Evolutionary conservation across 345 rosid genomes (phyloP).

Genomic region (Dovyalis caffra): DNA sequence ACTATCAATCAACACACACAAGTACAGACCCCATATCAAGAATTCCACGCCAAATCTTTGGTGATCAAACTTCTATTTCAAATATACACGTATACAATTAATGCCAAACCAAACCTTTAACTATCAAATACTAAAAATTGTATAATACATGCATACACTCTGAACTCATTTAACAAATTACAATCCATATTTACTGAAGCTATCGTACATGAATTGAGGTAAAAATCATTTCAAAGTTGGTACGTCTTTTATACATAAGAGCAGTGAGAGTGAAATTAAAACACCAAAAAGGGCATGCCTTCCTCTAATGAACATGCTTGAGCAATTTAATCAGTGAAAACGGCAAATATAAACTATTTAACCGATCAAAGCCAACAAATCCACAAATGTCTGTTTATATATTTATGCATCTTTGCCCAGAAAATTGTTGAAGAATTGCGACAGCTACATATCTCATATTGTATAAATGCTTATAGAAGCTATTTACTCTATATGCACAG

Average conservation of each 20-base stretch:
- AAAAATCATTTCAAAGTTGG: neutral
- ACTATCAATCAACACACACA: neutral
- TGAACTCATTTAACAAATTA: neutral
- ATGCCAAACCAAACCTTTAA: neutral
- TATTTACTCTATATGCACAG: neutral
- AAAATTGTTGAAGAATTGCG: neutral
- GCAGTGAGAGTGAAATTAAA: neutral
- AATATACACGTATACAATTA: neutral
- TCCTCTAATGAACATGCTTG: neutral
- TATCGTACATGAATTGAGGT: neutral
- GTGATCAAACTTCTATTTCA: neutral
- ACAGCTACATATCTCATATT: neutral
- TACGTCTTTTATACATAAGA: neutral
- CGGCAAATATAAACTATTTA: neutral
- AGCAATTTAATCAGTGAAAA: neutral
- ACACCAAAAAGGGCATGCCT: neutral
- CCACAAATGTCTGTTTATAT: neutral
- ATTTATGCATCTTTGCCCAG: neutral
- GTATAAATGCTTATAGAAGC: neutral
- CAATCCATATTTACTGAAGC: neutral
- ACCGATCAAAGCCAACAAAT: neutral
- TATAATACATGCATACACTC: neutral
- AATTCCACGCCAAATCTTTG: neutral
- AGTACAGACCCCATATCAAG: neutral
- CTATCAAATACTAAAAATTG: neutral